phyloP scores from a whole-genome alignment of 257 asterid species.

The Solanum lignicaule region DNA sequence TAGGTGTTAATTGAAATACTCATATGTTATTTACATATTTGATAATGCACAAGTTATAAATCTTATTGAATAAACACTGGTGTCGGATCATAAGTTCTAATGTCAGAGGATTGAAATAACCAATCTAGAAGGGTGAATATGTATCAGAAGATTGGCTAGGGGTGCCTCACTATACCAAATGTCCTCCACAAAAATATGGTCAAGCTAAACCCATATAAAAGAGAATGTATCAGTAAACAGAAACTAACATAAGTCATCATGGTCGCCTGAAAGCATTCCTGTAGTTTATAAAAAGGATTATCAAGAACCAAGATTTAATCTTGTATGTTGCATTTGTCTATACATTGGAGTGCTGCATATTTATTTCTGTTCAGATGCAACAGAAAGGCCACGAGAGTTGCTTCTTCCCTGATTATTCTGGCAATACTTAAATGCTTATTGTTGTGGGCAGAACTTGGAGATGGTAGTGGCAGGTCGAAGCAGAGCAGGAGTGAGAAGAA shows the following conservation, averaged over 20 bases:
- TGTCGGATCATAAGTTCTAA: neutral
- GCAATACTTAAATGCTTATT: neutral
- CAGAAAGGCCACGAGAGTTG: neutral
- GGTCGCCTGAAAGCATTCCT: neutral
- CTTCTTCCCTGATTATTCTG: neutral
- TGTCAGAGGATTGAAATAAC: neutral
- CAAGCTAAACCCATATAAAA: neutral
- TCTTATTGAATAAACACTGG: neutral
- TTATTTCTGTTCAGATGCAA: neutral
- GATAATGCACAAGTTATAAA: neutral
- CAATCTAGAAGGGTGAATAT: neutral
- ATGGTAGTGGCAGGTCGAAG: slow-evolving; percentile 48
- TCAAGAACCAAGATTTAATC: neutral
- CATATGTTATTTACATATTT: neutral
- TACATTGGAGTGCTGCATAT: neutral
- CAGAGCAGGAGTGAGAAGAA: slow-evolving; percentile 69
- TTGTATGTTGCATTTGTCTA: neutral
- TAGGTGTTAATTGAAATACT: neutral
- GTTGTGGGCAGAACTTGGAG: slow-evolving; percentile 30
- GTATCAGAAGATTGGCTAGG: neutral
- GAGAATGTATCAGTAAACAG: neutral
- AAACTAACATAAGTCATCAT: neutral
- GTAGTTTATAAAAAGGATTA: neutral
- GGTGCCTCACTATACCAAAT: neutral
- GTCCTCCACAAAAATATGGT: neutral